These are phyloP conservation scores for Cryptosporidium meleagridis DNA, from an alignment of 169 alveolate genomes.

Conservation along the genomic window DNA sequence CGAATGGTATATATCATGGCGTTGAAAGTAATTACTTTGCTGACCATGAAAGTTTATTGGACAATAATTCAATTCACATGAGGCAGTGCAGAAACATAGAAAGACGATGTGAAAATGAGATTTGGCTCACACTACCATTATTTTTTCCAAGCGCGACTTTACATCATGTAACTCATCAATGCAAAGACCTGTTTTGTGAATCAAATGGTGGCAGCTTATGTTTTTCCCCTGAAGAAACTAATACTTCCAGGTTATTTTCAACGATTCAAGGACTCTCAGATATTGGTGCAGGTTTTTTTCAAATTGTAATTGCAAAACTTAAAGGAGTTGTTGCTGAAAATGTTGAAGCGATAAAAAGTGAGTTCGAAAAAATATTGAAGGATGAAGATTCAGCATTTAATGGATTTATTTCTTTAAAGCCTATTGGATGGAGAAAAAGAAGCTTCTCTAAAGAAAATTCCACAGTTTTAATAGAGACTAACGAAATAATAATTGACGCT, in stretches of 20 bases:
- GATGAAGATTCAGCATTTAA: neutral
- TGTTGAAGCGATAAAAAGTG: constrained; percentile 14
- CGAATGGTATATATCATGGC: neutral
- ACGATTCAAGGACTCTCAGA: constrained; percentile 62
- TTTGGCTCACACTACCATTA: constrained; percentile 64
- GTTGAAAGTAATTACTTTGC: neutral
- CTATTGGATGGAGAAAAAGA: constrained; percentile 72
- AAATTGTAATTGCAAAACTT: constrained; percentile 52
- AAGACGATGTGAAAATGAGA: neutral
- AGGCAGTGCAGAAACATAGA: neutral
- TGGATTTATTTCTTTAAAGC: constrained; percentile 23
- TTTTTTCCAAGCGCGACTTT: constrained; percentile 53
- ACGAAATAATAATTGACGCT: neutral
- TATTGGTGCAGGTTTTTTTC: constrained; percentile 70
- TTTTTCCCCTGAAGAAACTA: constrained; percentile 48
- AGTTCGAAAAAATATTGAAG: constrained; percentile 9
- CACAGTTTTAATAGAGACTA: constrained; percentile 17
- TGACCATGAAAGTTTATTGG: neutral
- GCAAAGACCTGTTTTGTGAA: constrained; percentile 12
- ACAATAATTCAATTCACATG: neutral
- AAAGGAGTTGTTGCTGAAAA: constrained; percentile 12
- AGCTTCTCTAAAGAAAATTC: neutral
- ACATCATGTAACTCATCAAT: constrained; percentile 17
- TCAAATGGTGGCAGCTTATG: constrained; percentile 57
- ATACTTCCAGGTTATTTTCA: constrained; percentile 42